Conservation (phyloP, 352 stramenopile genomes). For the Phytopythium aichiense region DNA sequence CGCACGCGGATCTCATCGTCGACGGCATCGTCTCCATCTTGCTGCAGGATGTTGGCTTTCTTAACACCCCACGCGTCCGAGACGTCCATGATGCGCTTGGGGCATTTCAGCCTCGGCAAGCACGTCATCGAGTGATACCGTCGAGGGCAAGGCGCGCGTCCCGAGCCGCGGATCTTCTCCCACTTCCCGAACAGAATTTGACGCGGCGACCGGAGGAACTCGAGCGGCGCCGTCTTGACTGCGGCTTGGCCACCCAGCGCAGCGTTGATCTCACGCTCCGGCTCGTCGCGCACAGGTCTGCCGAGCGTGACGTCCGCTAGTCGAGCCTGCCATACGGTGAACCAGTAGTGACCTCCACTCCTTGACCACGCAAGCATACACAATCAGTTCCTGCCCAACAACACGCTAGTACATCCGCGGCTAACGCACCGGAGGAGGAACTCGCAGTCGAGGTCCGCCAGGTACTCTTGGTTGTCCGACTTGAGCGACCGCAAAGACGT, state of each 20-base stretch:
- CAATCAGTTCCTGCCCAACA: background rate
- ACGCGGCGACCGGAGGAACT: conserved; percentile 32
- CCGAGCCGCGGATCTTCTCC: conserved; percentile 47
- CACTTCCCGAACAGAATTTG: conserved; percentile 48
- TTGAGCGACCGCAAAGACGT: conserved; percentile 54
- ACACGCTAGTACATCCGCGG: background rate
- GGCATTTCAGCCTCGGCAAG: conserved; percentile 28
- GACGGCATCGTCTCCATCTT: background rate
- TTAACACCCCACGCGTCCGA: background rate
- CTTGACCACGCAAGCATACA: conserved; percentile 8
- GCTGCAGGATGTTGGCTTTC: background rate
- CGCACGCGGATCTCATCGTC: conserved; percentile 25
- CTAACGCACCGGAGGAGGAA: conserved; percentile 42
- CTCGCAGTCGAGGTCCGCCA: conserved; percentile 22
- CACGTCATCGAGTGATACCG: conserved; percentile 67
- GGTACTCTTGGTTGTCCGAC: conserved; percentile 72
- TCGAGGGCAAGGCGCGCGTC: conserved; percentile 41
- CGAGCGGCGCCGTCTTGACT: conserved; percentile 16
- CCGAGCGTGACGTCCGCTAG: conserved; percentile 20
- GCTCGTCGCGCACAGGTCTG: conserved; percentile 2
- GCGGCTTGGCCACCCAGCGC: background rate
- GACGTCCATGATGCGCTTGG: conserved; percentile 14
- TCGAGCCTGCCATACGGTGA: conserved; percentile 49
- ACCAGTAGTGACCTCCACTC: conserved; percentile 76
- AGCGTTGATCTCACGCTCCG: conserved; percentile 5